Percentiles rank a stretch among this genome's conserved stretches.
Evolutionary conservation across 176 grass and related monocot species (phyloP).

Genomic region (Zizania latifolia): DNA sequence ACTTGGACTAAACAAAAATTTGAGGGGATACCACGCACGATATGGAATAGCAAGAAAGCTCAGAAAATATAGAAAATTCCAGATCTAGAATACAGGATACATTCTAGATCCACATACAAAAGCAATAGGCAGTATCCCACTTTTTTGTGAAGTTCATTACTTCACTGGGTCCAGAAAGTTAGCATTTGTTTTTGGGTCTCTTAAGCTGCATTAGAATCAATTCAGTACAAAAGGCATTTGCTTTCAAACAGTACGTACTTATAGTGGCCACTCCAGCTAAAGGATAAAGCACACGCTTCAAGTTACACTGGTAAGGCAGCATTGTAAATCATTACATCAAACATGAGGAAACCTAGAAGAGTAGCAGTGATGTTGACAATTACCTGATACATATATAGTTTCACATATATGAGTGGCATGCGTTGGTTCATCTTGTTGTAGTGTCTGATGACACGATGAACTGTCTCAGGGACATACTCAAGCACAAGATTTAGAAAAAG

Average conservation of each 20-base stretch:
- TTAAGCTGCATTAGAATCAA: background rate
- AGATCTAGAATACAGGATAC: background rate
- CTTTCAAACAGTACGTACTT: background rate
- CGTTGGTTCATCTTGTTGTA: conserved; percentile 75
- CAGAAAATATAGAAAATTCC: background rate
- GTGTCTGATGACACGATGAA: conserved; percentile 68
- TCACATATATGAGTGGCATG: conserved; percentile 73
- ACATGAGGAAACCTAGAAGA: background rate
- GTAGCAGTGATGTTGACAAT: background rate
- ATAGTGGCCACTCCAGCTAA: background rate
- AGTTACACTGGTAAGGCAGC: background rate
- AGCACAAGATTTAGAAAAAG: conserved; percentile 67
- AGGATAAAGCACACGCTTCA: background rate
- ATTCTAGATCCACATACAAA: background rate
- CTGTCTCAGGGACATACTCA: conserved; percentile 71
- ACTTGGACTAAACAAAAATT: conserved; percentile 10
- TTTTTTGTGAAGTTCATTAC: background rate
- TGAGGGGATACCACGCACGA: background rate
- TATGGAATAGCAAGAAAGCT: background rate
- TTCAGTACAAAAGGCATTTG: background rate
- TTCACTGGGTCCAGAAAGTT: background rate
- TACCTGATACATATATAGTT: conserved; percentile 69
- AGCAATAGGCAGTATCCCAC: background rate
- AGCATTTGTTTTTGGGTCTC: background rate
- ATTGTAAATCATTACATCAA: background rate